phyloP scores from a whole-genome alignment of 495 filamentous ascomycete species.

The Penicillium ochrochloron region DNA sequence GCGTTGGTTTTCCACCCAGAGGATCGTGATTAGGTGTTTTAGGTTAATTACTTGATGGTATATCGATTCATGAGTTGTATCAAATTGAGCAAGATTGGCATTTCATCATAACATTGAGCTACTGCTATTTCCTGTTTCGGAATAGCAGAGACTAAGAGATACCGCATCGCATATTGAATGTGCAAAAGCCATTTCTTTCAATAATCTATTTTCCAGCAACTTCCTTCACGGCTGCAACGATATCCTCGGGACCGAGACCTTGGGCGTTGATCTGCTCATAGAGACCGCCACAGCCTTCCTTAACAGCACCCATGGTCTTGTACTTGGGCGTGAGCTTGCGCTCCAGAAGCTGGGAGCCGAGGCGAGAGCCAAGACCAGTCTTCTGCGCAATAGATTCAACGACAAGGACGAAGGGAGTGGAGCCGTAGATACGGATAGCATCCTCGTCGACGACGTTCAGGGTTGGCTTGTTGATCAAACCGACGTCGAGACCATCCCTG shows the following conservation, averaged over 20 bases:
- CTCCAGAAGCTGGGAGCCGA: conserved; percentile 41
- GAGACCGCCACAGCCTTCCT: conserved; percentile 45
- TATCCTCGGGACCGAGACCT: conserved; percentile 42
- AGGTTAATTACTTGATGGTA: background rate
- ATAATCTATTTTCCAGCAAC: conserved; percentile 29
- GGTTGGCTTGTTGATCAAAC: conserved; percentile 47
- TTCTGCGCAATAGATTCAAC: conserved; percentile 48
- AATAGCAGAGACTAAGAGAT: background rate
- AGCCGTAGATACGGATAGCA: conserved; percentile 41
- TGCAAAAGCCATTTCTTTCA: background rate
- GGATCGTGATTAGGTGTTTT: conserved; percentile 40
- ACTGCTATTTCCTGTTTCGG: background rate
- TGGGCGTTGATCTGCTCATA: conserved; percentile 45
- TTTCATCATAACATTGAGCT: conserved; percentile 5
- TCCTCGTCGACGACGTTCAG: conserved; percentile 48
- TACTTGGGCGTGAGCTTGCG: conserved; percentile 43
- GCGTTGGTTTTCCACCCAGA: conserved; percentile 61
- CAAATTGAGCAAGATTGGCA: background rate
- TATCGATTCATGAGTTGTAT: background rate
- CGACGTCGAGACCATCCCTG: conserved; percentile 39
- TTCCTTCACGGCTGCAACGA: conserved; percentile 35
- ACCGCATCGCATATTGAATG: background rate
- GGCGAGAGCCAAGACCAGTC: conserved; percentile 46
- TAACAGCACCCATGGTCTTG: conserved; percentile 39
- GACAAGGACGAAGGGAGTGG: conserved; percentile 40